Base-by-base conservation (phyloP, 495 filamentous ascomycete species). In the Penicillium pancosmium region DNA sequence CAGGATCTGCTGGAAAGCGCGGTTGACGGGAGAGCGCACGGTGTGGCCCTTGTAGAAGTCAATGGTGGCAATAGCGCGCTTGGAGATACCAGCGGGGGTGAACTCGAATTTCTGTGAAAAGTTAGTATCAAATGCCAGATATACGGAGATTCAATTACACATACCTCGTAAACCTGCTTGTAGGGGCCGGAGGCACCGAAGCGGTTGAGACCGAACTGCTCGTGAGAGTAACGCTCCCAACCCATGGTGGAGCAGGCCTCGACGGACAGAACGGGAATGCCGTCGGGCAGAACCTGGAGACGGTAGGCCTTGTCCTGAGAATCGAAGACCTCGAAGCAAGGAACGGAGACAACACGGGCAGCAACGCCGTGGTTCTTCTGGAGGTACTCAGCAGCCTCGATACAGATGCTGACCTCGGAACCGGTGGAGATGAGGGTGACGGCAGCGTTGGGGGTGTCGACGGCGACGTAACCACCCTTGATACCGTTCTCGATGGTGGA, bases 151-250 rank as follows among this genome's bases (percentile, higher is more conserved):
- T 10, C 4, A 9, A 41, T 9, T 21, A 52, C 62, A 80, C 86
- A 77, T 86, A 89, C 91, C 83, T 88, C 88, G 80, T 98, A 98
- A 53, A 98, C 92, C 68, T 98, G 86, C 87, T 96, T 95, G 82
- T 98, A 98, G 60, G 94, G 86, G 64, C 93, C 94, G 53, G 89
- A 93, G 65, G 92, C 93, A 85, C 94, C 94, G 76, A 98, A 98
- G 69, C 94, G 85, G 88, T 98, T 98, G 40, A 98, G 86, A 70
- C 94, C 94, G 71, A 98, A 98, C 80, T 98, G 94, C 86, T 98
- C 94, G 76, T 98, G 92, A 55, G 92, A 88, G 79, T 97, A 98
- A 73, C 91, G 88, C 85, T 97, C 93, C 94, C 94, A 98, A 60
- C 93, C 93, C 80, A 88, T 76, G 65, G 94, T 98, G 70, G 85